A percentile compares a stretch with the other conserved stretches of the same genome.
phyloP scores from a whole-genome alignment of 2,329 filamentous ascomycete genomes.

The Cladophialophora yegresii region DNA sequence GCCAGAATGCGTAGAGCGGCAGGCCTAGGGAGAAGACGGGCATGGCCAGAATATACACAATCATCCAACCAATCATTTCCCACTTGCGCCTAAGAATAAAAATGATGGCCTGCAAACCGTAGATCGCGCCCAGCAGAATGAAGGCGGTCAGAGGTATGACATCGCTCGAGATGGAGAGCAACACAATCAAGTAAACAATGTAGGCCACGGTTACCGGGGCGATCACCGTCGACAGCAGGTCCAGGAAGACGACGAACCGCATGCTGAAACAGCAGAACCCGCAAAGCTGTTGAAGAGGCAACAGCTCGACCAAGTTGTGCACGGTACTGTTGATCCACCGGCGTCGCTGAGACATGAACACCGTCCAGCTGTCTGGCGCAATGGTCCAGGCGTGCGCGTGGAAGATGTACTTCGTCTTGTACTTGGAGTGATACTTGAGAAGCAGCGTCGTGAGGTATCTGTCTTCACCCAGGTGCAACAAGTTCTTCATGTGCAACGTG shows the following conservation, averaged over 20 bases:
- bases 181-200: conserved; percentile 82
- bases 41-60: conserved; percentile 88
- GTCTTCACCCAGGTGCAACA: conserved; percentile 95
- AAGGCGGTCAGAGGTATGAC: conserved; percentile 82
- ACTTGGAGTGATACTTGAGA: conserved; percentile 86
- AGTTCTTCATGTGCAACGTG: conserved; percentile 97
- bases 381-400: conserved; percentile 94
- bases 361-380: conserved; percentile 87
- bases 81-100: conserved; percentile 96
- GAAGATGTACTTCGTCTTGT: conserved; percentile 98
- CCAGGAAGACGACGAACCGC: conserved; percentile 95
- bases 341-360: conserved; percentile 97
- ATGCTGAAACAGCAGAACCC: conserved; percentile 99
- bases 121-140: conserved; percentile 89
- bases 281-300: conserved; percentile 89
- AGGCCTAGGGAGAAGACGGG: conserved; percentile 89
- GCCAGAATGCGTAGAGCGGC: conserved; percentile 94
- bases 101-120: conserved; percentile 94
- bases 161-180: conserved; percentile 62
- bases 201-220: conserved; percentile 91
- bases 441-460: conserved; percentile 93
- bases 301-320: conserved; percentile 94
- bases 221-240: conserved; percentile 86
- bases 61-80: conserved; percentile 99
- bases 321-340: conserved; percentile 99